phyloP scores from a whole-genome alignment of 495 filamentous ascomycete species.

The Tuber borchii region DNA sequence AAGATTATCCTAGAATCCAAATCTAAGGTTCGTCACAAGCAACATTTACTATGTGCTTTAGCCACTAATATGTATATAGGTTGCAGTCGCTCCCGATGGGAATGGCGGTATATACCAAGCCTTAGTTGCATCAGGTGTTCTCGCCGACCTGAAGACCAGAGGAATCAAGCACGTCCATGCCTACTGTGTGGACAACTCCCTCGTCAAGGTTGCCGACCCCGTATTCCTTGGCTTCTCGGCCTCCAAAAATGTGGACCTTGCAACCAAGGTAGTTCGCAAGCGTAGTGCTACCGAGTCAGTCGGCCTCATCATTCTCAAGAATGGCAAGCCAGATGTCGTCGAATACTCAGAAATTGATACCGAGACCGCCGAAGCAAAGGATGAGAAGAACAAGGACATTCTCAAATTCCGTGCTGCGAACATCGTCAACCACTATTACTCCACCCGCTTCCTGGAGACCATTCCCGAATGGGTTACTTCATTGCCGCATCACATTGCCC shows the following conservation, averaged over 20 bases:
- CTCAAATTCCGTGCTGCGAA: constrained; percentile 96
- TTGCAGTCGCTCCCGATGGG: constrained; percentile 95
- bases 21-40: constrained; percentile 55
- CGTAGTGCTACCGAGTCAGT: constrained; percentile 95
- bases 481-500: constrained; percentile 89
- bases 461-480: constrained; percentile 79
- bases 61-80: constrained; percentile 43
- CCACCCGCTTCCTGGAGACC: constrained; percentile 80
- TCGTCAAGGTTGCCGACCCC: constrained; percentile 96
- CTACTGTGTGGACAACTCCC: constrained; percentile 97
- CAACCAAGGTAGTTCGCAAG: constrained; percentile 97
- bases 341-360: constrained; percentile 97
- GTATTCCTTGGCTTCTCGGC: constrained; percentile 92
- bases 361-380: constrained; percentile 76
- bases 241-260: constrained; percentile 84
- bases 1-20: constrained; percentile 94
- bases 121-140: constrained; percentile 69
- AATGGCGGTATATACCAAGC: constrained; percentile 97
- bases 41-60: neutral
- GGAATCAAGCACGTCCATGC: constrained; percentile 94
- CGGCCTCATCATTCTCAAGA: constrained; percentile 86
- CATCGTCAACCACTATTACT: constrained; percentile 99
- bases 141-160: constrained; percentile 79
- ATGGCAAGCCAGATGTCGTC: constrained; percentile 94
- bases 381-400: constrained; percentile 67